phyloP scores from a whole-genome alignment of 176 grass and related monocot genomes.

The Miscanthus lutarioriparius region DNA sequence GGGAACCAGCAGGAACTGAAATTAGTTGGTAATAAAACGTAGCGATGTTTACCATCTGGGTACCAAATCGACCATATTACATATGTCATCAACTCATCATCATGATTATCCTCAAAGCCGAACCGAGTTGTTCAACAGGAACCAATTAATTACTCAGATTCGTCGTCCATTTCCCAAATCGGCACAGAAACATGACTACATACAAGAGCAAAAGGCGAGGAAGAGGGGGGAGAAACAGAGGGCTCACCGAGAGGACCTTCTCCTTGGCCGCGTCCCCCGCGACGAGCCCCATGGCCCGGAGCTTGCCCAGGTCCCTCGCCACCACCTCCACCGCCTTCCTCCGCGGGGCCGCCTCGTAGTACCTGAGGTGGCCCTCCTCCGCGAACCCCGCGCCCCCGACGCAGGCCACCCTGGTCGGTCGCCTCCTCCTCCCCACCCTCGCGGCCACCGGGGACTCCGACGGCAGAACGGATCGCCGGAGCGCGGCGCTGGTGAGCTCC shows the following conservation, averaged over 20 bases:
- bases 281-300: slow-evolving; percentile 36
- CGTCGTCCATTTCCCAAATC: neutral
- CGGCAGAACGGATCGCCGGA: neutral
- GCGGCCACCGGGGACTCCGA: neutral
- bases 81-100: neutral
- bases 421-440: neutral
- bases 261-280: slow-evolving; percentile 37
- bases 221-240: neutral
- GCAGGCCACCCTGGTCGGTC: slow-evolving; percentile 35
- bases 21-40: neutral
- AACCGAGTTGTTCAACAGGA: neutral
- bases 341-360: slow-evolving; percentile 39
- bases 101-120: no score
- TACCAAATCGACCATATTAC: neutral
- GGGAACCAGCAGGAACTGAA: neutral
- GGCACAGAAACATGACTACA: neutral
- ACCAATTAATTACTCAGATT: neutral
- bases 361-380: slow-evolving; percentile 35
- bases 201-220: no score
- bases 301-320: slow-evolving; percentile 34
- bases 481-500: slow-evolving; percentile 41
- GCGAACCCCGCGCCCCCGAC: slow-evolving; percentile 28
- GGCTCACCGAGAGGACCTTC: slow-evolving; percentile 40
- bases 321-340: slow-evolving; percentile 46
- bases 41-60: neutral